These are phyloP conservation scores for Stropharia rugosoannulata DNA, from an alignment of 768 basidiomycete genomes.

Conservation along the genomic window DNA sequence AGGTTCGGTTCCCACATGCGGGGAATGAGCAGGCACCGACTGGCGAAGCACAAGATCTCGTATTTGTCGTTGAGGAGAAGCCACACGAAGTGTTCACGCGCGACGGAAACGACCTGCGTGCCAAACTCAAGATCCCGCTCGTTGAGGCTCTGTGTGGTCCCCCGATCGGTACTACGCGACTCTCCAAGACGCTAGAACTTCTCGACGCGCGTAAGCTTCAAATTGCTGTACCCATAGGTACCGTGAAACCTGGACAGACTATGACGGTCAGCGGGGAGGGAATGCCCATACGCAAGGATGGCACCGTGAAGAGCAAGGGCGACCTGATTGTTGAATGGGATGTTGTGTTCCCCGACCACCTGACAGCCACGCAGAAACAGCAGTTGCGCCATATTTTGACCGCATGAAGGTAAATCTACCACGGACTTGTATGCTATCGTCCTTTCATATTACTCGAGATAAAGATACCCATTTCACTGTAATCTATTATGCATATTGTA, in stretches of 20 bases:
- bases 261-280: constrained; percentile 75
- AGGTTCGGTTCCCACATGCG: constrained; percentile 84
- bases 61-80: constrained; percentile 97
- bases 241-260: constrained; percentile 78
- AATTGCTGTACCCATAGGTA: constrained; percentile 59
- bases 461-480: constrained; percentile 4
- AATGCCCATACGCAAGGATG: constrained; percentile 89
- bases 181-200: constrained; percentile 54
- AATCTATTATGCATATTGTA: constrained; percentile 1
- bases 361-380: constrained; percentile 80
- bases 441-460: not conserved
- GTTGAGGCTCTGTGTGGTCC: constrained; percentile 78
- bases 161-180: constrained; percentile 28
- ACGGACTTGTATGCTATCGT: not conserved
- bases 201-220: constrained; percentile 82
- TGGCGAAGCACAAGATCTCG: constrained; percentile 85
- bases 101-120: constrained; percentile 78
- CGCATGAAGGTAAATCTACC: not conserved
- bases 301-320: constrained; percentile 68
- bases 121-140: constrained; percentile 62
- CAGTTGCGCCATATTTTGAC: constrained; percentile 66
- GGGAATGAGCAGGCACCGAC: constrained; percentile 69
- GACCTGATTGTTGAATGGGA: constrained; percentile 85
- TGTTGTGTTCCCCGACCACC: constrained; percentile 75
- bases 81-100: constrained; percentile 75